Percentiles rank a stretch among this genome's conserved stretches.
Evolutionary conservation across 192 early-diverging fungal genomes (phyloP).

Genomic region (Rhizoclosmatium sp.): DNA sequence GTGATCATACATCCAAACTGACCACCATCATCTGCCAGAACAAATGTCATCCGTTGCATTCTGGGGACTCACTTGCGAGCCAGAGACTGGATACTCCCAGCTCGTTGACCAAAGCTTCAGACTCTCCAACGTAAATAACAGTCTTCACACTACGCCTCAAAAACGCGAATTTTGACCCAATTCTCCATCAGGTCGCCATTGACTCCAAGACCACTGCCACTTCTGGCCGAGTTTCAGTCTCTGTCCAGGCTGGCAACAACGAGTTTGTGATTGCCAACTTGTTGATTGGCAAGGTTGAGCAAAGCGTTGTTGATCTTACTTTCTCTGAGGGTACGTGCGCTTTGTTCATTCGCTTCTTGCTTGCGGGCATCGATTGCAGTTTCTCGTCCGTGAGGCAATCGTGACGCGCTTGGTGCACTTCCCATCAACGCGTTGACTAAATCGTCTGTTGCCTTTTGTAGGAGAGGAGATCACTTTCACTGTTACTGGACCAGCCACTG

Average conservation of each 20-base stretch:
- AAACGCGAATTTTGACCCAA: not conserved
- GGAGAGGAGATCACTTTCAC: slow-evolving; percentile 81
- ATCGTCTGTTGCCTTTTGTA: not conserved
- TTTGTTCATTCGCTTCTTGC: not conserved
- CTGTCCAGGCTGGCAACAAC: slow-evolving; percentile 73
- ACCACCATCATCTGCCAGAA: not conserved
- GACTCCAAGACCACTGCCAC: slow-evolving; percentile 53
- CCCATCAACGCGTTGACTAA: too few relatives aligned
- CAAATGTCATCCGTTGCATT: slow-evolving; percentile 10
- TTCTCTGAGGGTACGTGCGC: slow-evolving; percentile 47
- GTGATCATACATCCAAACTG: too few relatives aligned
- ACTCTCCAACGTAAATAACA: slow-evolving; percentile 72
- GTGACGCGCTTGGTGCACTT: too few relatives aligned
- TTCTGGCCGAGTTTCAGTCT: slow-evolving; percentile 69
- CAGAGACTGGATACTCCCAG: slow-evolving; percentile 51
- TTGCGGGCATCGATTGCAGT: not conserved
- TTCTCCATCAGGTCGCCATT: slow-evolving; percentile 72
- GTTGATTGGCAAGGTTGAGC: slow-evolving; percentile 78
- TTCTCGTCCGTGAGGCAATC: too few relatives aligned
- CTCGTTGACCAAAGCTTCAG: slow-evolving; percentile 81
- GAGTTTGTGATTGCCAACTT: slow-evolving; percentile 84
- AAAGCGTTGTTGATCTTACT: slow-evolving; percentile 73
- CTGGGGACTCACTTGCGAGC: slow-evolving; percentile 26
- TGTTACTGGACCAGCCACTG: slow-evolving; percentile 64
- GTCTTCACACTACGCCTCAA: not conserved